These are phyloP conservation scores for Pseudogymnoascus sp. DNA, from an alignment of 2,329 filamentous ascomycete genomes.

Conservation along the genomic window DNA sequence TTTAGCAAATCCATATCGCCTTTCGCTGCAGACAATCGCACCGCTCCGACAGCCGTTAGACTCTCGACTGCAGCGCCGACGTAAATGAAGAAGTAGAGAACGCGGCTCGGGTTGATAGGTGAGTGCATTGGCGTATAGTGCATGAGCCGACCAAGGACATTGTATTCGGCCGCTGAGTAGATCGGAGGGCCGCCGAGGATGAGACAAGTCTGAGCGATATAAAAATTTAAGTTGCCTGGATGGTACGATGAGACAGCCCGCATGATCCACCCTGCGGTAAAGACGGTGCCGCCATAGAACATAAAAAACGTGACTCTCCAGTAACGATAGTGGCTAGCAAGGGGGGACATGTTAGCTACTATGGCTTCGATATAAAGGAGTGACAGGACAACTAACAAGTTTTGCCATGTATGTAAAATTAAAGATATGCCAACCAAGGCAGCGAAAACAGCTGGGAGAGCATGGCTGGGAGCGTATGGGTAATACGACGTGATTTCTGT, in stretches of 20 bases:
- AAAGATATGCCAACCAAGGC: constrained; percentile 28
- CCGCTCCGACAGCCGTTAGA: constrained; percentile 29
- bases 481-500: constrained; percentile 16
- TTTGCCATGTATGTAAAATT: constrained; percentile 28
- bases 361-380: not conserved
- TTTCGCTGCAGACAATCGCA: constrained; percentile 20
- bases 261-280: constrained; percentile 32
- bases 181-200: constrained; percentile 31
- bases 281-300: constrained; percentile 30
- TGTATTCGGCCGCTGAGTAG: constrained; percentile 33
- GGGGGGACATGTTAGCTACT: not conserved
- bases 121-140: constrained; percentile 34
- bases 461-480: constrained; percentile 28
- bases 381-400: constrained; percentile 24
- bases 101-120: constrained; percentile 30
- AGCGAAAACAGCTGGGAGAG: constrained; percentile 29
- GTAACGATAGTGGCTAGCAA: constrained; percentile 25
- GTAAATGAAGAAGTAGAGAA: constrained; percentile 32
- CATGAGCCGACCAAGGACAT: constrained; percentile 32
- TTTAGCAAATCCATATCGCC: constrained; percentile 18
- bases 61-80: constrained; percentile 30
- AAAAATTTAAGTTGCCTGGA: constrained; percentile 26
- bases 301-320: constrained; percentile 33
- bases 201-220: constrained; percentile 30
- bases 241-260: constrained; percentile 27